These are phyloP conservation scores for Tilletia walkeri DNA, from an alignment of 1,284 basidiomycete genomes.

Conservation along the genomic window DNA sequence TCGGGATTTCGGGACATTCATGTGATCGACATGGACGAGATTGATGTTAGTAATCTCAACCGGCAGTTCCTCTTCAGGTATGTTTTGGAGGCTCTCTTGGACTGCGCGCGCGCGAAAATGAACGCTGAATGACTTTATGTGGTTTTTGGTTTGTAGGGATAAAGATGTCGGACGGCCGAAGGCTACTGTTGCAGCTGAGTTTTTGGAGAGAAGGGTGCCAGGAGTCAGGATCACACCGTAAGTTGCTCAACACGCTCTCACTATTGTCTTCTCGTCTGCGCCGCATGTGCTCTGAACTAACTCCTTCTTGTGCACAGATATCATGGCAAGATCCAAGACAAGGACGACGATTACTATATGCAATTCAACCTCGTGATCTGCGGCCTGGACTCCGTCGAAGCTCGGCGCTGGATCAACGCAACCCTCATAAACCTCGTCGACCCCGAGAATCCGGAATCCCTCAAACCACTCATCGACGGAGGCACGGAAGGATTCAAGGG, in stretches of 20 bases:
- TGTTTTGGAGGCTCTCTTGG: conserved; percentile 27
- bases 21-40: conserved; percentile 99
- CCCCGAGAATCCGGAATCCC: conserved; percentile 76
- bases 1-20: conserved; percentile 96
- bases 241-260: conserved; percentile 52
- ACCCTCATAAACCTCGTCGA: conserved; percentile 89
- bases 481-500: conserved; percentile 99
- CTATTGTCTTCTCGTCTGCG: no score
- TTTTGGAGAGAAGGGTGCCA: conserved; percentile 81
- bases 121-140: background rate
- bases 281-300: no score
- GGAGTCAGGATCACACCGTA: conserved; percentile 91
- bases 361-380: conserved; percentile 96
- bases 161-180: conserved; percentile 93
- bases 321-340: conserved; percentile 97
- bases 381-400: conserved; percentile 85
- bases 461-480: conserved; percentile 98
- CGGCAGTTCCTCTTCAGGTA: conserved; percentile 96
- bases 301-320: conserved; percentile 63
- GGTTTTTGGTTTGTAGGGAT: conserved; percentile 61
- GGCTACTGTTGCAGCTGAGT: conserved; percentile 83
- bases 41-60: conserved; percentile 98
- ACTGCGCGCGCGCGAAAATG: no score
- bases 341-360: conserved; percentile 91
- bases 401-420: conserved; percentile 97